Conservation (phyloP, 2,329 filamentous ascomycete species). For the Exophiala xenobiotica region DNA sequence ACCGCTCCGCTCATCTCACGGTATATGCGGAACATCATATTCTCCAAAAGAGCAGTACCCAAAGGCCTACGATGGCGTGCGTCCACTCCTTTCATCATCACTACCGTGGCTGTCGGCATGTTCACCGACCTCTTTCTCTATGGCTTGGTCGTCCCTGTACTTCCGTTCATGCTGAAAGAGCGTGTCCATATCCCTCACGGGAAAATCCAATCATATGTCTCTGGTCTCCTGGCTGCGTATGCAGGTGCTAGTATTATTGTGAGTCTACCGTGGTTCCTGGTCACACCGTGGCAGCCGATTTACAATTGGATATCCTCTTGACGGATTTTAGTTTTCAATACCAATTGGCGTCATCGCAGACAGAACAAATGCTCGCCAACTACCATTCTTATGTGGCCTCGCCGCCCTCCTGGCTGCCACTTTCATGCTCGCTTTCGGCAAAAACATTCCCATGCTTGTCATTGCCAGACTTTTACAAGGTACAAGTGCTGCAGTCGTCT, state of each 20-base stretch:
- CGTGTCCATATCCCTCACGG: constrained; percentile 49
- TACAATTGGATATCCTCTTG: not conserved
- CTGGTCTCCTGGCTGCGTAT: constrained; percentile 54
- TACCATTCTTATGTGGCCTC: constrained; percentile 60
- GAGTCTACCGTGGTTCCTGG: not conserved
- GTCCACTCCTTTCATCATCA: constrained; percentile 58
- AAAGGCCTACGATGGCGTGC: constrained; percentile 53
- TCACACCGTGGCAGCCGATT: too few species aligned
- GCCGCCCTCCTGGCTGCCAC: constrained; percentile 55
- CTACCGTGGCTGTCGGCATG: constrained; percentile 46
- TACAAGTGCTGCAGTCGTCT: constrained; percentile 57
- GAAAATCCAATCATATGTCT: constrained; percentile 54
- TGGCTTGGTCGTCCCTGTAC: constrained; percentile 57
- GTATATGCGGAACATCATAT: constrained; percentile 12
- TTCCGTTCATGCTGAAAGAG: constrained; percentile 58
- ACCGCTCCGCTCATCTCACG: constrained; percentile 2
- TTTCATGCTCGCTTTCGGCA: constrained; percentile 53
- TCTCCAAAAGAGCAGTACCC: constrained; percentile 16
- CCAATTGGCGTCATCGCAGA: constrained; percentile 58
- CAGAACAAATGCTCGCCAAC: constrained; percentile 51
- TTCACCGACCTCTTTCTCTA: constrained; percentile 58
- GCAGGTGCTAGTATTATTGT: constrained; percentile 52
- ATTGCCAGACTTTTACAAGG: constrained; percentile 59
- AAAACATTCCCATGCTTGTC: constrained; percentile 49
- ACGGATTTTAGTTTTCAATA: constrained; percentile 40